phyloP scores from a whole-genome alignment of 768 basidiomycete species.

The Mycena vulgaris region DNA sequence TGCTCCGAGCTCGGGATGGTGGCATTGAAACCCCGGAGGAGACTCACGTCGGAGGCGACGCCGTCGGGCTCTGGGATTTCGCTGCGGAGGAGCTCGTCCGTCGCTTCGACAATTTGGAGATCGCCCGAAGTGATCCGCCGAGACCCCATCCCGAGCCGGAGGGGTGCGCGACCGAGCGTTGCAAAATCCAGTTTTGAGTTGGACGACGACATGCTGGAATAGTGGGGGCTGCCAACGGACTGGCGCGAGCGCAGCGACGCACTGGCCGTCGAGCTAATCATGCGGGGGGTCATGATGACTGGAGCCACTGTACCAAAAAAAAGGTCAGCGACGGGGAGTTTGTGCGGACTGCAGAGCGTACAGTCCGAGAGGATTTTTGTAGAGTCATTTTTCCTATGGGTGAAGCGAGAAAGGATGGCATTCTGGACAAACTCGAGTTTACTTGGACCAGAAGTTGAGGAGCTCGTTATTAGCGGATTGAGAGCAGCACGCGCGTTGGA shows the following conservation, averaged over 20 bases:
- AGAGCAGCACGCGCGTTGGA: constrained; percentile 57
- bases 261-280: constrained; percentile 82
- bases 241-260: constrained; percentile 65
- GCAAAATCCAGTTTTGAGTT: constrained; percentile 76
- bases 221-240: neutral
- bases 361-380: constrained; percentile 82
- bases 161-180: constrained; percentile 83
- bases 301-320: constrained; percentile 74
- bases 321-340: constrained; percentile 14
- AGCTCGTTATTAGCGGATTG: constrained; percentile 55
- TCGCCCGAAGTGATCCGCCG: constrained; percentile 86
- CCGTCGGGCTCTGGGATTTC: constrained; percentile 84
- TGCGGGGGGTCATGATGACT: constrained; percentile 90
- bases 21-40: constrained; percentile 93
- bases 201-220: constrained; percentile 45
- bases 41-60: constrained; percentile 80
- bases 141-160: constrained; percentile 74
- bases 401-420: constrained; percentile 80
- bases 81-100: constrained; percentile 78
- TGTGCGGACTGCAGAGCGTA: constrained; percentile 55
- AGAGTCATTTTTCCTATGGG: constrained; percentile 77
- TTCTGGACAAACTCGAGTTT: constrained; percentile 78
- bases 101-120: constrained; percentile 87
- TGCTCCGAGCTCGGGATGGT: constrained; percentile 93
- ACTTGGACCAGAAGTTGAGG: constrained; percentile 55